phyloP scores from a whole-genome alignment of 2,329 filamentous ascomycete species.

The Dactylellina sp. region DNA sequence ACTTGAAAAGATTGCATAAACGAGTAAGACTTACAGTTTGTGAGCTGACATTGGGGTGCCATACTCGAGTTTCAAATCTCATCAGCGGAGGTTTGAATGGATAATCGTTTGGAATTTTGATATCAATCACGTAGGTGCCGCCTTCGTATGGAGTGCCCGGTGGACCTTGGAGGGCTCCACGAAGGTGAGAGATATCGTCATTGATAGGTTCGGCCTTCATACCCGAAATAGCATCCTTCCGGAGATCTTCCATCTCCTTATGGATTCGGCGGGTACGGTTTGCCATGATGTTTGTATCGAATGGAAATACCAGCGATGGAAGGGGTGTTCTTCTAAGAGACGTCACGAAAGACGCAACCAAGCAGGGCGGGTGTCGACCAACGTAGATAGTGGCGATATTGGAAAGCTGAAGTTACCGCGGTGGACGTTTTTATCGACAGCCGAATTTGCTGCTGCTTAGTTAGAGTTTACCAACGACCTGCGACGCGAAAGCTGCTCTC shows the following conservation, averaged over 20 bases:
- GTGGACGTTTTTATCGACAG: slow-evolving; percentile 4
- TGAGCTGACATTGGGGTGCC: slow-evolving; percentile 97
- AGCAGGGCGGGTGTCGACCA: neutral
- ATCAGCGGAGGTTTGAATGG: slow-evolving; percentile 93
- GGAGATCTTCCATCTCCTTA: slow-evolving; percentile 82
- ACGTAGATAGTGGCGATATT: neutral
- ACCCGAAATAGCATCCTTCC: slow-evolving; percentile 79
- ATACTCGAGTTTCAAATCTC: slow-evolving; percentile 91
- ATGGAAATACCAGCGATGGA: neutral
- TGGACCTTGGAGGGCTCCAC: slow-evolving; percentile 84
- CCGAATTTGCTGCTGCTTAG: neutral
- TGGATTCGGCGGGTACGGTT: slow-evolving; percentile 73
- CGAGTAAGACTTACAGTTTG: slow-evolving; percentile 75
- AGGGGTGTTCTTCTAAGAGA: neutral
- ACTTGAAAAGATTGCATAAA: slow-evolving; percentile 9
- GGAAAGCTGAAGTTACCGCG: neutral
- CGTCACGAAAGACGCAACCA: neutral
- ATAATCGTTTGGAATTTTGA: slow-evolving; percentile 87
- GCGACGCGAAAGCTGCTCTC: neutral
- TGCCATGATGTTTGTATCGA: slow-evolving; percentile 65
- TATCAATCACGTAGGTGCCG: slow-evolving; percentile 83
- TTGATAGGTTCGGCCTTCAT: slow-evolving; percentile 76
- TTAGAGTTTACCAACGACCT: slow-evolving; percentile 1
- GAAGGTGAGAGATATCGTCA: slow-evolving; percentile 82
- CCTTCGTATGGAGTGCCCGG: slow-evolving; percentile 94